Evolutionary conservation across 2,329 filamentous ascomycete species (phyloP).

Genomic region (Mycocentrospora acerina): DNA sequence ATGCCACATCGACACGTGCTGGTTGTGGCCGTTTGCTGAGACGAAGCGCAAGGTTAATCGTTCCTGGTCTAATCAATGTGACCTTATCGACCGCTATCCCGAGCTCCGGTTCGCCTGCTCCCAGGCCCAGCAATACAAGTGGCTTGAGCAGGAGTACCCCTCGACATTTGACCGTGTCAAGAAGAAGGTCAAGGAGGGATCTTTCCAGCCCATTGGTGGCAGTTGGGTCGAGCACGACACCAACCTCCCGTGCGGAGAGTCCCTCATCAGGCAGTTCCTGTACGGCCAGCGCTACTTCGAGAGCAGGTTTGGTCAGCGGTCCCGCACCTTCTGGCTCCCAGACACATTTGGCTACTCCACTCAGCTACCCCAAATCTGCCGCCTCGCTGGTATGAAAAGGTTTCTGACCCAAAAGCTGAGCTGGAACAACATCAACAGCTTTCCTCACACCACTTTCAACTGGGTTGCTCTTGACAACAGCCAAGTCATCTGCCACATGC

Average conservation of each 20-base stretch:
- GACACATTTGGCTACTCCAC: slow-evolving; percentile 98
- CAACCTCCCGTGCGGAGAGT: slow-evolving; percentile 94
- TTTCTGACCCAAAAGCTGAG: slow-evolving; percentile 99
- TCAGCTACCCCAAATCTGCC: slow-evolving; percentile 90
- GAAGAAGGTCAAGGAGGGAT: slow-evolving; percentile 83
- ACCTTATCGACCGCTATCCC: slow-evolving; percentile 91
- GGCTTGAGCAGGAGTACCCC: slow-evolving; percentile 89
- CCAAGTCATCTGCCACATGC: slow-evolving; percentile 97
- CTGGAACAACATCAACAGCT: slow-evolving; percentile 99
- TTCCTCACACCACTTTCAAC: slow-evolving; percentile 98
- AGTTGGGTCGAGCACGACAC: slow-evolving; percentile 99
- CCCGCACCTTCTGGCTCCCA: slow-evolving; percentile 92
- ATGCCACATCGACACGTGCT: slow-evolving; percentile 97
- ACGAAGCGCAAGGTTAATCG: slow-evolving; percentile 95
- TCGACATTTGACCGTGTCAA: slow-evolving; percentile 88
- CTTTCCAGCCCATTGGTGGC: slow-evolving; percentile 92
- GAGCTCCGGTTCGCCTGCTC: slow-evolving; percentile 92
- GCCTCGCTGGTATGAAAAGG: slow-evolving; percentile 89
- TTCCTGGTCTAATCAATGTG: slow-evolving; percentile 96
- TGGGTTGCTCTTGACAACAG: slow-evolving; percentile 96
- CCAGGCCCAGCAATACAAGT: slow-evolving; percentile 97
- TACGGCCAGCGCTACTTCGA: slow-evolving; percentile 96
- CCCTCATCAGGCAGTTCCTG: slow-evolving; percentile 87
- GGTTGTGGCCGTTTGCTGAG: slow-evolving; percentile 98
- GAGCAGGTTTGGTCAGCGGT: slow-evolving; percentile 84